Conservation (phyloP, 257 asterid species). For the Eustoma russellianum region DNA sequence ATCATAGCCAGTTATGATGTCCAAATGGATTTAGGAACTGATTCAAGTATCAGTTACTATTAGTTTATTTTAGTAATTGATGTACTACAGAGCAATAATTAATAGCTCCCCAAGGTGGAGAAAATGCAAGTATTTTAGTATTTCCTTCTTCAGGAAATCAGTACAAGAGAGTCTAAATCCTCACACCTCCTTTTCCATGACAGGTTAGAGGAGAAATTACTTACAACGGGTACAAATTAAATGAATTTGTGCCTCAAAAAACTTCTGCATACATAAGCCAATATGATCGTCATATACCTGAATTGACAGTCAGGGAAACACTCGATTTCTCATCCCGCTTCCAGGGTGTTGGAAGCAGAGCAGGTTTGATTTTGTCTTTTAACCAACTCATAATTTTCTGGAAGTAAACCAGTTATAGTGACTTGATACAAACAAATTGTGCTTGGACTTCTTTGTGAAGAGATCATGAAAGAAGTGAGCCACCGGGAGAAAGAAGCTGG, state of each 20-base stretch:
- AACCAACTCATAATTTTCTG: neutral
- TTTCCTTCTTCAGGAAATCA: neutral
- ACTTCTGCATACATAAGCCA: constrained; percentile 65
- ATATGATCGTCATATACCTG: constrained; percentile 57
- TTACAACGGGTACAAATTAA: constrained; percentile 49
- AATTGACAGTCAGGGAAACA: constrained; percentile 64
- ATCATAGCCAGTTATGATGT: too few relatives aligned
- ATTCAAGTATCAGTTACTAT: too few relatives aligned
- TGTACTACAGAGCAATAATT: neutral
- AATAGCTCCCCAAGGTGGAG: neutral
- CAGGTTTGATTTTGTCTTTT: constrained; percentile 26
- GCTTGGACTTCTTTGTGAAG: constrained; percentile 19
- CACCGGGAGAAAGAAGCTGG: constrained; percentile 59
- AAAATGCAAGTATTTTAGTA: neutral
- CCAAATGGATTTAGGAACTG: too few relatives aligned
- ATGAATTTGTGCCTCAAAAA: constrained; percentile 61
- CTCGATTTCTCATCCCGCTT: constrained; percentile 54
- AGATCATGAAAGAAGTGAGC: constrained; percentile 48
- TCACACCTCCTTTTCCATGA: constrained; percentile 3
- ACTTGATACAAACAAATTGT: too few relatives aligned
- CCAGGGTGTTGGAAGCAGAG: constrained; percentile 59
- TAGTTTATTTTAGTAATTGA: neutral
- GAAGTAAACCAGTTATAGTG: too few relatives aligned
- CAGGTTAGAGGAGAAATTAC: constrained; percentile 59
- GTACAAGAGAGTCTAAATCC: too few relatives aligned